Percentiles rank a stretch among this genome's conserved stretches.
Conservation (phyloP, 75 land plant genomes). For the Pseudotsuga menziesii region DNA sequence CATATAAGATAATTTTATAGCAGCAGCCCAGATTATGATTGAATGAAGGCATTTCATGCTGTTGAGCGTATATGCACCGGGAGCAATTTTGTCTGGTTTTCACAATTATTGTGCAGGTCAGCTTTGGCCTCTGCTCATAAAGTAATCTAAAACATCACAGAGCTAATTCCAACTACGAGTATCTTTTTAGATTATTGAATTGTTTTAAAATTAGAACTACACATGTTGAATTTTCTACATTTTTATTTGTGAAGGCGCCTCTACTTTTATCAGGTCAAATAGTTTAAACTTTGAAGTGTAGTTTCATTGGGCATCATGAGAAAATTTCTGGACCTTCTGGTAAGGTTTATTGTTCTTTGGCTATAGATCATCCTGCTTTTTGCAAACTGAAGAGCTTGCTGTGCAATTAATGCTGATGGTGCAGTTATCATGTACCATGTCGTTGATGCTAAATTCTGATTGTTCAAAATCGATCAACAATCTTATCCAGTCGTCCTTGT, state of each 20-base stretch:
- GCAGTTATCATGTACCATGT: background rate
- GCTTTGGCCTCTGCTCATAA: background rate
- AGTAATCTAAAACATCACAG: slow-evolving; percentile 1
- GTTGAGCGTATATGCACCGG: background rate
- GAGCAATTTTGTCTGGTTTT: background rate
- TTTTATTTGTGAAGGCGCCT: background rate
- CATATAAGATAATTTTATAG: background rate
- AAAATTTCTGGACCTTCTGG: background rate
- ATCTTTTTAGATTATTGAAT: background rate
- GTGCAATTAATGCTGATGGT: background rate
- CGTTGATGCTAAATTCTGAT: too few species aligned
- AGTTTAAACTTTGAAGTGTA: background rate
- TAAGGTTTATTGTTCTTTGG: too few species aligned
- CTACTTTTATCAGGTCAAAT: background rate
- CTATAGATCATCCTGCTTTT: background rate
- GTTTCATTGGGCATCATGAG: background rate
- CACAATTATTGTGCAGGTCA: background rate
- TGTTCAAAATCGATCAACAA: too few species aligned
- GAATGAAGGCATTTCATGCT: background rate
- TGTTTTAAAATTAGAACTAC: background rate
- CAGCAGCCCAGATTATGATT: background rate
- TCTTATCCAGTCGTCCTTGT: too few species aligned
- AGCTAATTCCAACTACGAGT: background rate
- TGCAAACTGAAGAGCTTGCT: background rate
- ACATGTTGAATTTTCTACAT: background rate